phyloP scores from a whole-genome alignment of 352 stramenopile species.

The Peronospora destructor region DNA sequence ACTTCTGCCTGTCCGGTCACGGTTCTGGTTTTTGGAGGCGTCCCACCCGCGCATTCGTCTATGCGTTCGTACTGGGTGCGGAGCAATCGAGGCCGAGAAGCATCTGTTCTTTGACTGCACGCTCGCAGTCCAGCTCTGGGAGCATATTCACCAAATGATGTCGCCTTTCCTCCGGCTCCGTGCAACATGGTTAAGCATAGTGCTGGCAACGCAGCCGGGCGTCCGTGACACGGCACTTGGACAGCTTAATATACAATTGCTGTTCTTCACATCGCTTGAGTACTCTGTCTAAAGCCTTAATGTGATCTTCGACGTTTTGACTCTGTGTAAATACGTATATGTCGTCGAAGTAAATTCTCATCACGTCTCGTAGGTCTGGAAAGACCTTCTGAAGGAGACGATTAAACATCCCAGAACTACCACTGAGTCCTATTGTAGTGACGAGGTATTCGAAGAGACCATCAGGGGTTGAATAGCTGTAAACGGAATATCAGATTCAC shows the following conservation, averaged over 20 bases:
- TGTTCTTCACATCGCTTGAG: background rate
- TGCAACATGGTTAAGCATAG: too few species aligned
- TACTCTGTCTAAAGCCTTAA: background rate
- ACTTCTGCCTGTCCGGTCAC: too few species aligned
- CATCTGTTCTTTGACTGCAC: too few species aligned
- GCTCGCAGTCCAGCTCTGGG: too few species aligned
- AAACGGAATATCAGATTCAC: slow-evolving; percentile 4
- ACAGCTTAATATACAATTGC: slow-evolving; percentile 3
- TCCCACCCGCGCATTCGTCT: too few species aligned
- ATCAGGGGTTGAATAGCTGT: slow-evolving; percentile 2
- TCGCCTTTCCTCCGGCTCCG: too few species aligned
- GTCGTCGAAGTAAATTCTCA: slow-evolving; percentile 6
- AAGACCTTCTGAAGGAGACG: slow-evolving; percentile 1
- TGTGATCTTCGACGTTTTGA: background rate
- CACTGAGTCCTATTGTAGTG: background rate
- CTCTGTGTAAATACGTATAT: slow-evolving; percentile 3
- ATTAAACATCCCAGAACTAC: slow-evolving; percentile 1
- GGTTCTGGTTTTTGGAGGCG: too few species aligned
- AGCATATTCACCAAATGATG: too few species aligned
- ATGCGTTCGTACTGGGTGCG: too few species aligned
- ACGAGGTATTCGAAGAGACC: slow-evolving; percentile 8
- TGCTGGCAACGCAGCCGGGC: too few species aligned
- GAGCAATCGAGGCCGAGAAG: too few species aligned
- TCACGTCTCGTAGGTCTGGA: background rate
- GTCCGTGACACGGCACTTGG: too few species aligned